A percentile compares a stretch with the other conserved stretches of the same genome.
phyloP scores from a whole-genome alignment of 169 alveolate genomes.

The Plasmodium vivax region DNA sequence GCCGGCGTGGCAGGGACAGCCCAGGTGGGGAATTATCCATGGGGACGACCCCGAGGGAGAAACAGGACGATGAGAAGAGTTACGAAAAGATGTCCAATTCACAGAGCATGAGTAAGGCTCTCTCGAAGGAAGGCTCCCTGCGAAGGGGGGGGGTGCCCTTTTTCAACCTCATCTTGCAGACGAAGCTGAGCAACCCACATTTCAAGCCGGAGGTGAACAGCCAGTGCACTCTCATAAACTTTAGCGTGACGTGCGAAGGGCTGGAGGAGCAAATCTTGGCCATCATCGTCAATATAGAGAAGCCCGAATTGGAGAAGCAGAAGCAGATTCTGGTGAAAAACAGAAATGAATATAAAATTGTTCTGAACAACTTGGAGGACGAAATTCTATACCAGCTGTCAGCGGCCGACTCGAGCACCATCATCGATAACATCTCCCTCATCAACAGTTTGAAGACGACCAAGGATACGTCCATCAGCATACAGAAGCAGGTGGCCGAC shows the following conservation, averaged over 20 bases:
- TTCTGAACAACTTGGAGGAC: slow-evolving; percentile 93
- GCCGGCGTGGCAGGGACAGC: not conserved
- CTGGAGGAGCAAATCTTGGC: slow-evolving; percentile 96
- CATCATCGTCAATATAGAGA: slow-evolving; percentile 95
- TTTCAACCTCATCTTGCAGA: slow-evolving; percentile 93
- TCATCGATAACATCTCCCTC: slow-evolving; percentile 92
- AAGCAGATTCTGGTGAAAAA: slow-evolving; percentile 94
- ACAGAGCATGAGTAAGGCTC: slow-evolving; percentile 23
- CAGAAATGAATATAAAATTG: slow-evolving; percentile 94
- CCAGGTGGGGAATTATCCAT: not conserved
- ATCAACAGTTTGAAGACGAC: slow-evolving; percentile 94
- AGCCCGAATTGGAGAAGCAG: slow-evolving; percentile 95
- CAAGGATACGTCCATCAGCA: slow-evolving; percentile 92
- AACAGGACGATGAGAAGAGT: not conserved
- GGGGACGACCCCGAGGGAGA: not conserved
- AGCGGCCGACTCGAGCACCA: slow-evolving; percentile 96
- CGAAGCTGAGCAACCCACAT: slow-evolving; percentile 97
- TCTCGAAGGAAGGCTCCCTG: slow-evolving; percentile 86
- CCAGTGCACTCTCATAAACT: slow-evolving; percentile 95
- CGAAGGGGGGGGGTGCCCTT: slow-evolving; percentile 92
- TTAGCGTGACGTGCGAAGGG: slow-evolving; percentile 97
- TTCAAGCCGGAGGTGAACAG: slow-evolving; percentile 98
- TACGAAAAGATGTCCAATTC: not conserved
- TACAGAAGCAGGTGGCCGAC: slow-evolving; percentile 89
- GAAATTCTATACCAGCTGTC: slow-evolving; percentile 93